These are phyloP conservation scores for Cephaloascus albidus DNA, from an alignment of 805 yeast species.

Conservation along the genomic window DNA sequence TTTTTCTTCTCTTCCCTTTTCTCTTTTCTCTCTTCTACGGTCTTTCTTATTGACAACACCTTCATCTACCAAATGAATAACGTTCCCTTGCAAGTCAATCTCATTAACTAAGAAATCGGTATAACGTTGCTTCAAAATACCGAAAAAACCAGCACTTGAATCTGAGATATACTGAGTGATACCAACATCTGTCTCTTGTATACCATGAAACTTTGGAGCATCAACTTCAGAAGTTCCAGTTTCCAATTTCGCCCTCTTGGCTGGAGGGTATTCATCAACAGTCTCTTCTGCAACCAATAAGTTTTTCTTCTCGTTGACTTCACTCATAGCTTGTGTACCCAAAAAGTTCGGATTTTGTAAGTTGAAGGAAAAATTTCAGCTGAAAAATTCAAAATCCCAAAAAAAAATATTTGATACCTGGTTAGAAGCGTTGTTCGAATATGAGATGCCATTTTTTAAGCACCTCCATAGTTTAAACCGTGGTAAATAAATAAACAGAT, in stretches of 20 bases:
- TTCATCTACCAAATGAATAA: slow-evolving; percentile 65
- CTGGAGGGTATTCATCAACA: slow-evolving; percentile 1
- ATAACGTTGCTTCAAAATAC: slow-evolving; percentile 79
- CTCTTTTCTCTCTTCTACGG: slow-evolving; percentile 32
- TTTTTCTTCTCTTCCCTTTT: slow-evolving; percentile 24
- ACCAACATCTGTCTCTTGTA: slow-evolving; percentile 78
- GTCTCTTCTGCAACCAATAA: not conserved
- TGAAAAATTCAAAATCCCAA: no score
- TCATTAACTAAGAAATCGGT: slow-evolving; percentile 94
- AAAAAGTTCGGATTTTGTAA: no score
- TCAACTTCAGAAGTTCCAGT: slow-evolving; percentile 8
- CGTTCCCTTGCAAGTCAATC: slow-evolving; percentile 57
- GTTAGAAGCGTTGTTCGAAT: no score
- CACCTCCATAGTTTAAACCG: no score
- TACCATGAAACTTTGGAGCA: slow-evolving; percentile 27
- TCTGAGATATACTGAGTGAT: slow-evolving; percentile 61
- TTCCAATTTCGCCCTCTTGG: slow-evolving; percentile 8
- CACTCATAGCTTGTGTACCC: not conserved
- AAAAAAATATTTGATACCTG: no score
- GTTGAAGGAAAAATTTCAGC: no score
- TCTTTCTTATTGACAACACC: slow-evolving; percentile 53
- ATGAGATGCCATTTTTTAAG: no score
- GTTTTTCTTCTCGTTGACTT: not conserved
- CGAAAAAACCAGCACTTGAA: slow-evolving; percentile 56
- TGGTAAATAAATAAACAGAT: no score